A percentile compares a stretch with the other conserved stretches of the same genome.
phyloP scores from a whole-genome alignment of 768 basidiomycete genomes.

The Gloeostereum incarnatum region DNA sequence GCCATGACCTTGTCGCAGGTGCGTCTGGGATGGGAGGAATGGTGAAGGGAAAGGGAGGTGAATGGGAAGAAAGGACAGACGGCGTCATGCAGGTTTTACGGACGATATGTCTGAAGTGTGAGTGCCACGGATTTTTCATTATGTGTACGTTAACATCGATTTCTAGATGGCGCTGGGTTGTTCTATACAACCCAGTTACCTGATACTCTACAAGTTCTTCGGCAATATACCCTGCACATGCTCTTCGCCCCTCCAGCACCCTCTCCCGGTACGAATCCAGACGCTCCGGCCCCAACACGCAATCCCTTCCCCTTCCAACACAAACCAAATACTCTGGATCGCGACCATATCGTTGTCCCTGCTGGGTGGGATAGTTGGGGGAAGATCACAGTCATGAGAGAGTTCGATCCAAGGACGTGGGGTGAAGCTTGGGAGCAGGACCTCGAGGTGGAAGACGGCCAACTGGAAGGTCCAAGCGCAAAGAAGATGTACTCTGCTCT shows the following conservation, averaged over 20 bases:
- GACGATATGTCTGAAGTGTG: conserved; percentile 88
- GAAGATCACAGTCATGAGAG: conserved; percentile 83
- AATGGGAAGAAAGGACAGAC: conserved; percentile 95
- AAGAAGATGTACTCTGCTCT: conserved; percentile 59
- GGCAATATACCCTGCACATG: conserved; percentile 77
- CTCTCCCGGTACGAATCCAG: conserved; percentile 55
- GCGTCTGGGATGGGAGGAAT: conserved; percentile 80
- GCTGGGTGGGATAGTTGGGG: conserved; percentile 99
- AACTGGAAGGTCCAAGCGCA: conserved; percentile 40
- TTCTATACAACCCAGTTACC: conserved; percentile 89
- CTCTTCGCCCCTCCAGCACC: conserved; percentile 75
- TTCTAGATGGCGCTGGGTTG: conserved; percentile 78
- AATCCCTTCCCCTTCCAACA: conserved; percentile 83
- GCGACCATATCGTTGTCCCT: conserved; percentile 87
- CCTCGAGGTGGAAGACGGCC: conserved; percentile 36
- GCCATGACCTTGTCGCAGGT: conserved; percentile 62
- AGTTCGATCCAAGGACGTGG: conserved; percentile 80
- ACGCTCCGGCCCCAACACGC: conserved; percentile 56
- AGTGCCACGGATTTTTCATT: conserved; percentile 19
- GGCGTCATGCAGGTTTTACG: conserved; percentile 93
- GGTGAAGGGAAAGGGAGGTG: conserved; percentile 86
- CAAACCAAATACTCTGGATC: conserved; percentile 86
- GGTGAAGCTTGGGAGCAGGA: conserved; percentile 77
- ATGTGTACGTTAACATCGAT: not conserved
- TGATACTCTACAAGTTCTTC: conserved; percentile 60